These are phyloP conservation scores for Aspergillus homomorphus DNA, from an alignment of 495 filamentous ascomycete species.

Conservation along the genomic window DNA sequence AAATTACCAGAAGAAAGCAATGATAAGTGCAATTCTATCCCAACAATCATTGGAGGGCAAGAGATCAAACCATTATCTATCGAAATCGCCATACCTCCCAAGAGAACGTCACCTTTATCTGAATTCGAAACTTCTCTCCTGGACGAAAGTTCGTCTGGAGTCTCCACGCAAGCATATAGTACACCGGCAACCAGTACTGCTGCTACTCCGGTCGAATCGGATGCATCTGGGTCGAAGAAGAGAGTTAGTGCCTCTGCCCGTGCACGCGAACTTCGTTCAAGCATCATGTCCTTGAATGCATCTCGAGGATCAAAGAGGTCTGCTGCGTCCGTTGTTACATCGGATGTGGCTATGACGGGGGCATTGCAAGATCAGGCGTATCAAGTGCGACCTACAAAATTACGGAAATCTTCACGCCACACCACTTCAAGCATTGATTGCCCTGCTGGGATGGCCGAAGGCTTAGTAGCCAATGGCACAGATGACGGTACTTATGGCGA, in stretches of 20 bases:
- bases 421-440: constrained; percentile 7
- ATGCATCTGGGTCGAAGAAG: constrained; percentile 25
- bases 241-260: constrained; percentile 41
- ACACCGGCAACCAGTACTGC: constrained; percentile 76
- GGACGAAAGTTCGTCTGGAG: constrained; percentile 28
- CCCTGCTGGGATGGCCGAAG: constrained; percentile 13
- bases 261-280: constrained; percentile 40
- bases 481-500: constrained; percentile 17
- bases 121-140: constrained; percentile 33
- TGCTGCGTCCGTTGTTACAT: constrained; percentile 23
- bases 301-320: constrained; percentile 36
- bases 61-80: constrained; percentile 8
- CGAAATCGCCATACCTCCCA: constrained; percentile 43
- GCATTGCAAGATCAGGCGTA: constrained; percentile 65
- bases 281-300: constrained; percentile 31
- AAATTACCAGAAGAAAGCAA: background rate
- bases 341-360: constrained; percentile 56
- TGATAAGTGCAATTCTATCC: background rate
- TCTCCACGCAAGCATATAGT: constrained; percentile 59
- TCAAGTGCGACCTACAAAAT: constrained; percentile 25
- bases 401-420: constrained; percentile 23
- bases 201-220: constrained; percentile 52
- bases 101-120: constrained; percentile 23
- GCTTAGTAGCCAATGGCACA: constrained; percentile 22
- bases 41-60: background rate